phyloP scores from a whole-genome alignment of 1,284 basidiomycete genomes.

The Ganoderma resinaceum region DNA sequence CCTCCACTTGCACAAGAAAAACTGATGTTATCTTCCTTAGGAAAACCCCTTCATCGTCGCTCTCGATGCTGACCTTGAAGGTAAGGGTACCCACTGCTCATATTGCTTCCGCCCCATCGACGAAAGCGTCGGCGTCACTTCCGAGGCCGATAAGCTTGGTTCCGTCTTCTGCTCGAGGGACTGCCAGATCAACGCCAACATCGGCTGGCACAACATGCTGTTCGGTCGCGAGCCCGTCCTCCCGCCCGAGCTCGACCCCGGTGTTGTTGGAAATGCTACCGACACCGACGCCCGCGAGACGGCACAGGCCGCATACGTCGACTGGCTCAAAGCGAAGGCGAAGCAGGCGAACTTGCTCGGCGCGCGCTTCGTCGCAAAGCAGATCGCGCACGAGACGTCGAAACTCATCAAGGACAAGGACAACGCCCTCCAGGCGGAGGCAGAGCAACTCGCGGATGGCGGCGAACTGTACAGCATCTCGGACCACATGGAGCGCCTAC shows the following conservation, averaged over 20 bases:
- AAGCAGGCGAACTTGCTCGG: slow-evolving; percentile 61
- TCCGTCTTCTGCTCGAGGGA: slow-evolving; percentile 76
- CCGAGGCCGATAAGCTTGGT: slow-evolving; percentile 57
- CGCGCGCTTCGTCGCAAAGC: slow-evolving; percentile 73
- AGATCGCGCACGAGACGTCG: slow-evolving; percentile 68
- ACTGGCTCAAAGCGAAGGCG: slow-evolving; percentile 55
- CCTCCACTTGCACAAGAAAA: background rate
- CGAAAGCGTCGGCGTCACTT: slow-evolving; percentile 49
- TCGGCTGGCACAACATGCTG: slow-evolving; percentile 70
- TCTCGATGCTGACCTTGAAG: slow-evolving; percentile 74
- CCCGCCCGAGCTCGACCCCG: slow-evolving; percentile 55
- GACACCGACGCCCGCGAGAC: slow-evolving; percentile 53
- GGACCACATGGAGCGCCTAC: slow-evolving; percentile 78
- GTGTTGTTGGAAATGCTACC: slow-evolving; percentile 38
- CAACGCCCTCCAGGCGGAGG: slow-evolving; percentile 34
- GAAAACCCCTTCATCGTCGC: slow-evolving; percentile 74
- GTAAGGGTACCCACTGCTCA: slow-evolving; percentile 69
- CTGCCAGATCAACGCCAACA: slow-evolving; percentile 62
- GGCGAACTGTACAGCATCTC: slow-evolving; percentile 64
- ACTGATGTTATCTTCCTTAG: slow-evolving; percentile 43
- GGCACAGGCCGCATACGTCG: slow-evolving; percentile 65
- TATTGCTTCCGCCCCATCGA: slow-evolving; percentile 71
- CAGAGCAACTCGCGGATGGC: slow-evolving; percentile 53
- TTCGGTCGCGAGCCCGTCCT: slow-evolving; percentile 72
- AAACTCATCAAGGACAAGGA: slow-evolving; percentile 53